Percentiles rank a stretch among this genome's conserved stretches.
Conservation (phyloP, 2,329 filamentous ascomycete species). For the Sporothrix variecibatus region DNA sequence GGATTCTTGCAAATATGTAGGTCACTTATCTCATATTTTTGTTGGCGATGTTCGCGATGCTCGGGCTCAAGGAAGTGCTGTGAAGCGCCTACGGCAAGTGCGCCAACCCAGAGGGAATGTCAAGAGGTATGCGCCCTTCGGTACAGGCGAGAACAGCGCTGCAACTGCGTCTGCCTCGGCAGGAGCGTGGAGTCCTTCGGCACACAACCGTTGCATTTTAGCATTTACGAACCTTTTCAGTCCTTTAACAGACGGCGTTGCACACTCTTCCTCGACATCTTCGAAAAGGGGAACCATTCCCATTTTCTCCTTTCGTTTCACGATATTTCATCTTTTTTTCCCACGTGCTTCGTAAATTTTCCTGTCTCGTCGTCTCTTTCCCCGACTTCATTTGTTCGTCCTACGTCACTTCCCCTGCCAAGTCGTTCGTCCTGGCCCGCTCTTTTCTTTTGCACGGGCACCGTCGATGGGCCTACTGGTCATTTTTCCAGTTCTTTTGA, state of each 20-base stretch:
- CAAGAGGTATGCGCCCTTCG: background rate
- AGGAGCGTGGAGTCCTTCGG: background rate
- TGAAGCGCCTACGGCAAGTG: background rate
- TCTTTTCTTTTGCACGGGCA: background rate
- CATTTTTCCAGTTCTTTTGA: background rate
- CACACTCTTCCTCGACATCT: background rate
- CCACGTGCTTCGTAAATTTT: background rate
- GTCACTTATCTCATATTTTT: too few relatives aligned
- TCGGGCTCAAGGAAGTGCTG: background rate
- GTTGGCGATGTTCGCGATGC: background rate
- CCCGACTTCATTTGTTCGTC: background rate
- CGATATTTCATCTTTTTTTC: background rate
- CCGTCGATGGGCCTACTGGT: background rate
- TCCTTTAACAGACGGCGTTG: background rate
- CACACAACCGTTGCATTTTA: background rate
- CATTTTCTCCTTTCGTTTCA: background rate
- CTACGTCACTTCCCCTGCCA: slow-evolving; percentile 12
- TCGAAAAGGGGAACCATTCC: background rate
- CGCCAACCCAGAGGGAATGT: background rate
- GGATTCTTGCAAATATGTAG: too few relatives aligned
- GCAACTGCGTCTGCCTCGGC: background rate
- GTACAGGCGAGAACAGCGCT: background rate
- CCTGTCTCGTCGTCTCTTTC: background rate
- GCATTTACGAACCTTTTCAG: background rate
- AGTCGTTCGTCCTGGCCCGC: background rate